Evolutionary conservation across 495 filamentous ascomycete genomes (phyloP).

Genomic region (Amniculicola lignicola): DNA sequence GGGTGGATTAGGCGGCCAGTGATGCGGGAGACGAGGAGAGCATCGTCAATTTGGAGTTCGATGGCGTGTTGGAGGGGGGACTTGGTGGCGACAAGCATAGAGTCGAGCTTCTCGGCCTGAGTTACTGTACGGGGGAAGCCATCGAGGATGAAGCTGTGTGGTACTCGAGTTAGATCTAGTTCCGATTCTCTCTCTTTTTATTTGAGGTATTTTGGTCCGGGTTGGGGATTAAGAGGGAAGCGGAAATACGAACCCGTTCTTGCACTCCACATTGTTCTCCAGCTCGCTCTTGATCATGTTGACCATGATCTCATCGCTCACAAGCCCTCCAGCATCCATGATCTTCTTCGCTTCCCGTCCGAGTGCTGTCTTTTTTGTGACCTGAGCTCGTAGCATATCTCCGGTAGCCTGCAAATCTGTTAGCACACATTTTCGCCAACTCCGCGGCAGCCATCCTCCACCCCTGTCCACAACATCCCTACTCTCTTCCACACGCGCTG

Average conservation of each 20-base stretch:
- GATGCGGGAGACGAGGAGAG: conserved; percentile 88
- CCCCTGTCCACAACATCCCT: not conserved
- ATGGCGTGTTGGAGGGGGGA: conserved; percentile 88
- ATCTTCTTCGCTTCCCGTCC: conserved; percentile 99
- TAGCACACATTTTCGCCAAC: conserved; percentile 16
- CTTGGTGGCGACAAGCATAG: conserved; percentile 71
- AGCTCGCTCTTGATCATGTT: conserved; percentile 99
- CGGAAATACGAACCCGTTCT: conserved; percentile 70
- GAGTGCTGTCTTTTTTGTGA: conserved; percentile 94
- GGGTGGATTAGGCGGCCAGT: conserved; percentile 95
- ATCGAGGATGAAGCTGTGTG: conserved; percentile 94
- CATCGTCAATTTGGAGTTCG: conserved; percentile 95
- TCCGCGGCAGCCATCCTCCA: not conserved
- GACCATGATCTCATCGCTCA: conserved; percentile 98
- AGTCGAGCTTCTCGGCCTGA: conserved; percentile 90
- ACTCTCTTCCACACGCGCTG: too few species aligned
- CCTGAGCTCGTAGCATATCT: conserved; percentile 98
- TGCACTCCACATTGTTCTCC: conserved; percentile 89
- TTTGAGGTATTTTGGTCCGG: not conserved
- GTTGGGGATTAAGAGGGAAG: not conserved
- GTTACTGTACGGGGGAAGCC: conserved; percentile 96
- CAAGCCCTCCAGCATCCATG: conserved; percentile 96
- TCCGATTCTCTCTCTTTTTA: too few species aligned
- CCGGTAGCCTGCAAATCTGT: conserved; percentile 76
- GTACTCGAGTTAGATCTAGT: conserved; percentile 10